A percentile compares a stretch with the other conserved stretches of the same genome.
Conservation (phyloP, 2,329 filamentous ascomycete species). For the Lachnellula occidentalis region DNA sequence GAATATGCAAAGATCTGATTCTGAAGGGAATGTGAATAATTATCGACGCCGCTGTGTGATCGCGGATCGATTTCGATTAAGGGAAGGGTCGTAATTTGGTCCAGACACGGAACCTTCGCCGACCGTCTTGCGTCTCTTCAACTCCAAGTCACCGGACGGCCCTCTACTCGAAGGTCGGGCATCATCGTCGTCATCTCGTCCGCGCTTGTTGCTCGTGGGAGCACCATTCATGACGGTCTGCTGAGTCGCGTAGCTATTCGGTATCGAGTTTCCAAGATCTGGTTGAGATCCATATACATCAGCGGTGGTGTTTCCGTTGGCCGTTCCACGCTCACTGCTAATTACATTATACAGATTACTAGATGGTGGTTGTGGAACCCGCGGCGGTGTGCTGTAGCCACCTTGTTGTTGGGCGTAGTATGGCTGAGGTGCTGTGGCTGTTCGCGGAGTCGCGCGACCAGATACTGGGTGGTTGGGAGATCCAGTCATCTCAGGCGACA, state of each 20-base stretch:
- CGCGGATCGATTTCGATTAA: constrained; percentile 43
- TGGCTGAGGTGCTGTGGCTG: constrained; percentile 62
- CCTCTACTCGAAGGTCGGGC: constrained; percentile 55
- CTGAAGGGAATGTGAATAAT: neutral
- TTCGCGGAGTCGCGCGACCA: constrained; percentile 80
- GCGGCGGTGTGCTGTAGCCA: constrained; percentile 72
- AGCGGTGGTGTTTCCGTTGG: constrained; percentile 58
- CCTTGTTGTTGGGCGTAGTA: constrained; percentile 62
- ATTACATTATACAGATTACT: constrained; percentile 88
- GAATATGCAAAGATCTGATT: constrained; percentile 25
- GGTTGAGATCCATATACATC: constrained; percentile 67
- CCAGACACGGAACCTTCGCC: constrained; percentile 53
- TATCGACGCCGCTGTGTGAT: constrained; percentile 36
- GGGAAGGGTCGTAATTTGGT: constrained; percentile 42
- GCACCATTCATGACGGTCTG: constrained; percentile 62
- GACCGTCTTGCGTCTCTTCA: constrained; percentile 77
- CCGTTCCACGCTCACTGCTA: constrained; percentile 66
- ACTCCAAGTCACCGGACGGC: constrained; percentile 50
- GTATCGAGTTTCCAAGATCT: constrained; percentile 50
- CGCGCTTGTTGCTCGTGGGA: constrained; percentile 36
- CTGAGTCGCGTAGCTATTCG: constrained; percentile 60
- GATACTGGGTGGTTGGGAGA: constrained; percentile 78
- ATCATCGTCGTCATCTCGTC: constrained; percentile 41
- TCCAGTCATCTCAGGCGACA: constrained; percentile 76
- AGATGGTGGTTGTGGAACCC: constrained; percentile 57